These are phyloP conservation scores for Populus hybrid DNA, from an alignment of 441 rosid species.

Conservation along the genomic window DNA sequence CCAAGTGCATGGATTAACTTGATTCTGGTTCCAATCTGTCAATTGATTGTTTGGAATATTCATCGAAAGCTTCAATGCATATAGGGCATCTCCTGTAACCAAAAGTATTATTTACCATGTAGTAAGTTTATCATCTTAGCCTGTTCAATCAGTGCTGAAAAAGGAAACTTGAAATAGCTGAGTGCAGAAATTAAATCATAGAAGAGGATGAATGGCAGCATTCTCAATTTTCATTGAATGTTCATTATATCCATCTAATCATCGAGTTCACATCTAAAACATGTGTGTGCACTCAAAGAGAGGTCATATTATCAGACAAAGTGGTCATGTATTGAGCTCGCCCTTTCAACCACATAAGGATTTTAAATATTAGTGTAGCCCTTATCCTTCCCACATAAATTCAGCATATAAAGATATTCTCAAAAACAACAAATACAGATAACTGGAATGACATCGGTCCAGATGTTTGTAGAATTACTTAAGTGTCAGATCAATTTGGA, in stretches of 20 bases:
- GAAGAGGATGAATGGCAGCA: neutral
- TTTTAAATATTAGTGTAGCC: neutral
- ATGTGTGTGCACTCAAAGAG: neutral
- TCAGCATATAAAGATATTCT: neutral
- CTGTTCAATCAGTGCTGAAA: slow-evolving; percentile 18
- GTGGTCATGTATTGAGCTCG: neutral
- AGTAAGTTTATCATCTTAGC: slow-evolving; percentile 20
- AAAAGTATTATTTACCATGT: slow-evolving; percentile 19
- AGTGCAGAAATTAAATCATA: neutral
- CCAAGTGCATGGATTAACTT: slow-evolving; percentile 95
- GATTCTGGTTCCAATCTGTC: slow-evolving; percentile 75
- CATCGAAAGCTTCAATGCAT: slow-evolving; percentile 51
- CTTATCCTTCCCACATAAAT: neutral
- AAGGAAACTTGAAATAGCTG: neutral
- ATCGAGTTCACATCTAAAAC: neutral
- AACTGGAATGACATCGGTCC: neutral
- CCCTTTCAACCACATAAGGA: neutral
- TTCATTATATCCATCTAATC: slow-evolving; percentile 1
- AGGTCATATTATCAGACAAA: neutral
- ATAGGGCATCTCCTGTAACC: slow-evolving; percentile 77
- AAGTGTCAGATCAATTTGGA: neutral
- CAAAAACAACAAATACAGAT: neutral
- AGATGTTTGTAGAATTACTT: neutral
- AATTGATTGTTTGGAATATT: slow-evolving; percentile 50
- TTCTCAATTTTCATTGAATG: neutral